Percentiles rank a stretch among this genome's conserved stretches.
phyloP scores from a whole-genome alignment of 2,329 filamentous ascomycete species.

The Leptographium wingfieldii region DNA sequence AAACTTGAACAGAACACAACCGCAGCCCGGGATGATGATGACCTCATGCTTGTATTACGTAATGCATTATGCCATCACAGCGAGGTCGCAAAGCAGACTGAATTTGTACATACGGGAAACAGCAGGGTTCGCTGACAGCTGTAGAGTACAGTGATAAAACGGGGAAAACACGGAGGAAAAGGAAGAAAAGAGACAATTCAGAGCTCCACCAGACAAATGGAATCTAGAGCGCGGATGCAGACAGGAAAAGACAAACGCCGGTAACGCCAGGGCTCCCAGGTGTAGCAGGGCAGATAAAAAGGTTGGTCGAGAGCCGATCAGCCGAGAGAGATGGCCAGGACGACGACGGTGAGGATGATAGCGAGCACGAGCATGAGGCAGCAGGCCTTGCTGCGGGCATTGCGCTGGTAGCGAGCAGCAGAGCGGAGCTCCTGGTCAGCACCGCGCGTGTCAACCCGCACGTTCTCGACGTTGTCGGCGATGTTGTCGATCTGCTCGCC shows the following conservation, averaged over 20 bases:
- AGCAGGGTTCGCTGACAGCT: too few relatives aligned
- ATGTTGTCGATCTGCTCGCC: slow-evolving; percentile 82
- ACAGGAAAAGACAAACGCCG: not conserved
- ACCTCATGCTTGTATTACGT: too few relatives aligned
- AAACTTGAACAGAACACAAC: not conserved
- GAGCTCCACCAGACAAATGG: not conserved
- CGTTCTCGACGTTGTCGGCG: slow-evolving; percentile 73
- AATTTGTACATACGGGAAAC: not conserved
- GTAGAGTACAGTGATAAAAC: not conserved
- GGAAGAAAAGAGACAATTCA: not conserved
- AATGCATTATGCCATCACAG: not conserved
- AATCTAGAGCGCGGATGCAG: not conserved
- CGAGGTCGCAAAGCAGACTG: not conserved
- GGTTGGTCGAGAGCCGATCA: slow-evolving; percentile 23
- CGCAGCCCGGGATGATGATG: too few relatives aligned
- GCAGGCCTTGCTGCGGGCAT: slow-evolving; percentile 86
- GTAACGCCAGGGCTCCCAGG: not conserved
- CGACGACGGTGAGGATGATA: slow-evolving; percentile 77
- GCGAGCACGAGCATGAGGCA: slow-evolving; percentile 80
- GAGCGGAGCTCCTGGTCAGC: slow-evolving; percentile 77
- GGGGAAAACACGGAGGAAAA: not conserved
- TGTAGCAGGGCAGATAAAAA: not conserved
- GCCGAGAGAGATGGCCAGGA: slow-evolving; percentile 73
- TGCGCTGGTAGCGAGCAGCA: slow-evolving; percentile 88
- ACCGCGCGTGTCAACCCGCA: slow-evolving; percentile 67